These are phyloP conservation scores for Anethum foeniculum DNA, from an alignment of 140 eudicot genomes.

Conservation along the genomic window DNA sequence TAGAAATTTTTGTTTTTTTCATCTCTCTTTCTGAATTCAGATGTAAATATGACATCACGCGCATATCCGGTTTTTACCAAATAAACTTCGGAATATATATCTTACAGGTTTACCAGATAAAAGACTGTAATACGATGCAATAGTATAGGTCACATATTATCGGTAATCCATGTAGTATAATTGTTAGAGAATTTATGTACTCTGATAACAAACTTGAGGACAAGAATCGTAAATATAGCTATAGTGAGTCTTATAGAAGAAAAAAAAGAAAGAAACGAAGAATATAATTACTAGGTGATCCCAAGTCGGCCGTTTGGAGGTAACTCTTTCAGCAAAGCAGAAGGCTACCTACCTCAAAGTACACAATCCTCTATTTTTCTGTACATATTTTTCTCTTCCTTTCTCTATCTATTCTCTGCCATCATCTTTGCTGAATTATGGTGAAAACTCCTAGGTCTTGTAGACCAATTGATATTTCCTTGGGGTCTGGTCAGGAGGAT, in stretches of 20 bases:
- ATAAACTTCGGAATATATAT: background rate
- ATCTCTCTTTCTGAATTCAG: background rate
- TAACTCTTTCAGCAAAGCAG: background rate
- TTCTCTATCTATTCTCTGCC: background rate
- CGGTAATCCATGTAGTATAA: background rate
- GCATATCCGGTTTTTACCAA: background rate
- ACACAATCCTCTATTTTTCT: background rate
- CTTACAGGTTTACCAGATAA: background rate
- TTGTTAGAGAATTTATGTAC: background rate
- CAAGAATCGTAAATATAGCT: background rate
- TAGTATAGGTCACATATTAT: background rate
- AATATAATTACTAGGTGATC: background rate
- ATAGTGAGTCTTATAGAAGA: background rate
- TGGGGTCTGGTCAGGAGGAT: constrained; percentile 1
- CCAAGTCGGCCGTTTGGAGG: background rate
- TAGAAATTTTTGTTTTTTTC: background rate
- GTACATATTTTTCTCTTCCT: background rate
- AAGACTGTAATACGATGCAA: background rate
- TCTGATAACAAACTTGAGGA: background rate
- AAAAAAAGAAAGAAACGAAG: background rate
- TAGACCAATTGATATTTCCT: background rate
- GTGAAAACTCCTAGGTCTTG: background rate
- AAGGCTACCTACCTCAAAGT: background rate
- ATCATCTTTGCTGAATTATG: background rate
- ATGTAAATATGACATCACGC: background rate